These are phyloP conservation scores for Tulasnella sp. DNA, from an alignment of 768 basidiomycete species.

Conservation along the genomic window DNA sequence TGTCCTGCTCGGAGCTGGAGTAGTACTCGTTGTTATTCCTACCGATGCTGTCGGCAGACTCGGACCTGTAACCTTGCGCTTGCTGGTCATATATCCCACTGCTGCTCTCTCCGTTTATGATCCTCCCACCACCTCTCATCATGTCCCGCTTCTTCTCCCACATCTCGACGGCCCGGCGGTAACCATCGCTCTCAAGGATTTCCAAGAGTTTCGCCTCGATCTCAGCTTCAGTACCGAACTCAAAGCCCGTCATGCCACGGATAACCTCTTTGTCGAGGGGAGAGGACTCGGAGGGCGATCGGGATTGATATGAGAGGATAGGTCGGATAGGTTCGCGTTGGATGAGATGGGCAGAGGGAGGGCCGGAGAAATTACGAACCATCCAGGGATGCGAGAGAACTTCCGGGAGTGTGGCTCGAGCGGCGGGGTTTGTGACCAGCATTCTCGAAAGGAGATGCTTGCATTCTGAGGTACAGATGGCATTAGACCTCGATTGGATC, in stretches of 20 bases:
- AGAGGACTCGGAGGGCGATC: conserved; percentile 33
- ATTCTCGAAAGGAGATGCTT: conserved; percentile 87
- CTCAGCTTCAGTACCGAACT: conserved; percentile 83
- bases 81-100: neutral
- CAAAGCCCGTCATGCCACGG: conserved; percentile 89
- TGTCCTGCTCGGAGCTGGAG: neutral
- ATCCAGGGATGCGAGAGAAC: conserved; percentile 89
- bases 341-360: conserved; percentile 77
- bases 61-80: neutral
- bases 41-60: conserved; percentile 14
- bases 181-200: conserved; percentile 69
- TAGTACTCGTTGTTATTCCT: neutral
- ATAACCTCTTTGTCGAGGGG: conserved; percentile 84
- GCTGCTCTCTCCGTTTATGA: conserved; percentile 16
- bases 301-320: neutral
- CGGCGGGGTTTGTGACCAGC: conserved; percentile 87
- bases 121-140: conserved; percentile 15
- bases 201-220: conserved; percentile 63
- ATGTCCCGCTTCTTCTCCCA: conserved; percentile 53
- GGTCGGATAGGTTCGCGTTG: conserved; percentile 76
- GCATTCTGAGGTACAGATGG: conserved; percentile 53
- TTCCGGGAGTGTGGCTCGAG: conserved; percentile 73
- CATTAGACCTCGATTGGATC: neutral
- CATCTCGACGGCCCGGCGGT: conserved; percentile 55
- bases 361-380: conserved; percentile 69